Conservation (phyloP, 495 filamentous ascomycete species). For the Penicillium egyptiacum region DNA sequence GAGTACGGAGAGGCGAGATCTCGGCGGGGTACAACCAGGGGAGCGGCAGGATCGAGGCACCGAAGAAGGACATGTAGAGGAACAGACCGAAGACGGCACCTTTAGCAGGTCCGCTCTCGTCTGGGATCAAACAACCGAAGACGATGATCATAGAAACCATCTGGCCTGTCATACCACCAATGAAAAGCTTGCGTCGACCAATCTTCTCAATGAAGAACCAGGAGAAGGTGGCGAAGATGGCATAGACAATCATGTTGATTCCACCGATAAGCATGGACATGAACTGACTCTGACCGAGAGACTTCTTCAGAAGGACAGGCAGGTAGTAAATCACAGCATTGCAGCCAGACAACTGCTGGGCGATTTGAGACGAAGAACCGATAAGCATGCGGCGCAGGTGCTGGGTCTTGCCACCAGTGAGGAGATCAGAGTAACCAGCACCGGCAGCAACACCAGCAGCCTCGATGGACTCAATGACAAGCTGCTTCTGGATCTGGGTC, state of each 20-base stretch:
- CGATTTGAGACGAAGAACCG: conserved; percentile 66
- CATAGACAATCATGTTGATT: conserved; percentile 82
- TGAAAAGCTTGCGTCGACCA: conserved; percentile 72
- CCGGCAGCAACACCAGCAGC: conserved; percentile 49
- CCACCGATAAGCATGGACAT: conserved; percentile 74
- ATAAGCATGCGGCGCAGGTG: conserved; percentile 52
- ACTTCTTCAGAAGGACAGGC: conserved; percentile 70
- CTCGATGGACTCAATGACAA: conserved; percentile 73
- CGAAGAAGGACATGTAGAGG: conserved; percentile 76
- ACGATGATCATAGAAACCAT: conserved; percentile 70
- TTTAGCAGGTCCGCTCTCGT: conserved; percentile 51
- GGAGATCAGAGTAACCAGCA: conserved; percentile 39
- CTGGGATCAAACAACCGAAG: conserved; percentile 70
- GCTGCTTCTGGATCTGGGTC: conserved; percentile 57
- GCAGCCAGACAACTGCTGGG: conserved; percentile 76
- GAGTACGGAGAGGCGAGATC: conserved; percentile 72
- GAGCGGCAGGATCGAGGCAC: conserved; percentile 65
- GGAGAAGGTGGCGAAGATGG: conserved; percentile 72
- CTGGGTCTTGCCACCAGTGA: conserved; percentile 46
- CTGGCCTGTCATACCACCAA: conserved; percentile 70
- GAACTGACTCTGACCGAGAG: conserved; percentile 59
- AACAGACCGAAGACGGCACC: conserved; percentile 77
- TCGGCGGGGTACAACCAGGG: conserved; percentile 65
- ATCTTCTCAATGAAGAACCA: conserved; percentile 85
- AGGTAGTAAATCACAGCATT: conserved; percentile 90